phyloP scores from a whole-genome alignment of 306 rosid genomes.

The Quercus wislizeni region DNA sequence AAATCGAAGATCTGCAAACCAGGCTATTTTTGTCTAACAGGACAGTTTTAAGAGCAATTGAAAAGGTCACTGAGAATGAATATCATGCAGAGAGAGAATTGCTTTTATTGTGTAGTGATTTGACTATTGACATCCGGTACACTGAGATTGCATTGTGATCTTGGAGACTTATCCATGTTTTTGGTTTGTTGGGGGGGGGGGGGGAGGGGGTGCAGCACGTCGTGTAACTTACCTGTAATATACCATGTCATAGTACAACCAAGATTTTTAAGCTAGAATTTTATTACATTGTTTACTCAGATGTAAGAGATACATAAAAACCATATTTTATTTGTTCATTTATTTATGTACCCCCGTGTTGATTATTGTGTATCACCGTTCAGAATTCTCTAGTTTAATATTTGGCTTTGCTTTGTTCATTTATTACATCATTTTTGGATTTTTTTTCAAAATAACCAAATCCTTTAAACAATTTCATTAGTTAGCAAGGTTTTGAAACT shows the following conservation, averaged over 20 bases:
- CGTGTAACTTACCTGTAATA: slow-evolving; percentile 31
- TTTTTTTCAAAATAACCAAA: too few species aligned
- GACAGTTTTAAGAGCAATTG: not conserved
- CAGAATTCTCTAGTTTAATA: not conserved
- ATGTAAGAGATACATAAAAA: not conserved
- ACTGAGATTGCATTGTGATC: not conserved
- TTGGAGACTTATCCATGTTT: not conserved
- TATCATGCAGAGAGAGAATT: not conserved
- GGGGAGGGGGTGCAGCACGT: not conserved
- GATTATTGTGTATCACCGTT: not conserved
- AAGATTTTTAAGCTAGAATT: slow-evolving; percentile 7
- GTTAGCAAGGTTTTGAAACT: too few species aligned
- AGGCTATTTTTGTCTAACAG: not conserved
- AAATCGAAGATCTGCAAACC: not conserved
- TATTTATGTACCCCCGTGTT: not conserved
- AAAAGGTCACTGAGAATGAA: not conserved
- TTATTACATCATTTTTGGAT: too few species aligned
- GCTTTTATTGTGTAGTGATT: not conserved
- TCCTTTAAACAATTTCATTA: too few species aligned
- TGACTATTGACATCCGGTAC: not conserved
- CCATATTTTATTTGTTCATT: not conserved
- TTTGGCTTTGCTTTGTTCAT: too few species aligned
- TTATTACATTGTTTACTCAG: slow-evolving; percentile 9
- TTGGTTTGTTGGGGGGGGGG: not conserved
- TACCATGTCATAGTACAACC: slow-evolving; percentile 30